Percentiles rank a stretch among this genome's conserved stretches.
Evolutionary conservation across 1,284 basidiomycete genomes (phyloP).

Genomic region (Somion occarium): DNA sequence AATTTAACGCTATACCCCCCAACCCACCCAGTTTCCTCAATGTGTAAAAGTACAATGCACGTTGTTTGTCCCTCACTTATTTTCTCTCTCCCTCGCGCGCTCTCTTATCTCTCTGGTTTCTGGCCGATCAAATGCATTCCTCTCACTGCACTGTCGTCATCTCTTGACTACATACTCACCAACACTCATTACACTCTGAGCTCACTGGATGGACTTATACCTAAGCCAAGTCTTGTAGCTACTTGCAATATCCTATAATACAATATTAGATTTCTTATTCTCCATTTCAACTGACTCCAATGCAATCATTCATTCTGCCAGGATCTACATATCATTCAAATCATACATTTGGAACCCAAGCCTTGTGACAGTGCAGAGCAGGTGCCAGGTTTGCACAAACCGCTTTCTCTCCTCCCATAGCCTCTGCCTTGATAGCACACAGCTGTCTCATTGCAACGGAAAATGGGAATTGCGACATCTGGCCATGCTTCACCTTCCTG

Average conservation of each 20-base stretch:
- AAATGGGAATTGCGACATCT: constrained; percentile 45
- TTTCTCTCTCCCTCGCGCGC: background rate
- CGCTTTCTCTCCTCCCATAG: constrained; percentile 14
- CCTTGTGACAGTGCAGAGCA: background rate
- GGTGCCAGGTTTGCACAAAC: background rate
- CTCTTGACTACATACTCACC: background rate
- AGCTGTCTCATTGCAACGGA: constrained; percentile 48
- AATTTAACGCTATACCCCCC: constrained; percentile 2
- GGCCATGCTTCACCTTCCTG: constrained; percentile 10
- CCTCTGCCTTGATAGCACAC: constrained; percentile 42
- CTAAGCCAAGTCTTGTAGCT: background rate
- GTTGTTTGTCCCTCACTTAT: constrained; percentile 2
- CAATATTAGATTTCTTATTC: background rate
- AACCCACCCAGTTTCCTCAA: constrained; percentile 2
- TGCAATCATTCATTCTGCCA: background rate
- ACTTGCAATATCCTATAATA: background rate
- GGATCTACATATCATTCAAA: too few species aligned
- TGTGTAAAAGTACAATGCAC: constrained; percentile 7
- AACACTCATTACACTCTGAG: background rate
- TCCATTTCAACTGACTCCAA: background rate
- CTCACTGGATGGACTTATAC: constrained; percentile 5
- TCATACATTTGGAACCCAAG: background rate
- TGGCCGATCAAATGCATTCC: background rate
- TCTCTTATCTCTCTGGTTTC: background rate
- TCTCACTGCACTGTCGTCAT: background rate